phyloP scores from a whole-genome alignment of 139 green algal genomes.

The Closterium sp. region DNA sequence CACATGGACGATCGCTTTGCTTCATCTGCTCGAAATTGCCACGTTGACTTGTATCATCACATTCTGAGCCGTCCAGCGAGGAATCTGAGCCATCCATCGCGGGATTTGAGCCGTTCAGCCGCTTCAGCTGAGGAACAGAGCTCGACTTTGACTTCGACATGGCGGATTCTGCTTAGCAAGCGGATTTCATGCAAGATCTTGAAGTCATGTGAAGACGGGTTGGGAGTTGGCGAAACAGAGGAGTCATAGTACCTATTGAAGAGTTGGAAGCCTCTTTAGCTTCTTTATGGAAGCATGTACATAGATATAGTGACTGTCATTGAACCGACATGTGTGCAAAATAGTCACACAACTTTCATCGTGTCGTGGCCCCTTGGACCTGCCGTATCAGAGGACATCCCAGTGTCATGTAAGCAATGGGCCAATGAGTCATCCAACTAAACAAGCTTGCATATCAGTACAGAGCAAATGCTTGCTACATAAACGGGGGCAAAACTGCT shows the following conservation, averaged over 20 bases:
- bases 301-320: too few relatives aligned
- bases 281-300: not conserved
- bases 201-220: not conserved
- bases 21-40: not conserved
- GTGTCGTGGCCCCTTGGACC: too few relatives aligned
- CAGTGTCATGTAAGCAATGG: not conserved
- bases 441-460: not conserved
- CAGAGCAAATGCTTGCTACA: too few relatives aligned
- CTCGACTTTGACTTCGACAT: not conserved
- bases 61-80: too few relatives aligned
- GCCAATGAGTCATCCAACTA: not conserved
- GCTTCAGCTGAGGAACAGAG: not conserved
- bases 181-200: not conserved
- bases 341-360: too few relatives aligned
- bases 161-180: not conserved
- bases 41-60: not conserved
- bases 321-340: too few relatives aligned
- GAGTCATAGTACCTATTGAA: not conserved
- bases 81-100: too few relatives aligned
- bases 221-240: not conserved
- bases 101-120: not conserved
- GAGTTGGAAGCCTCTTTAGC: not conserved
- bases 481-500: too few relatives aligned
- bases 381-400: too few relatives aligned
- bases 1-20: not conserved